These are phyloP conservation scores for Meira miltonrushii DNA, from an alignment of 1,284 basidiomycete species.

Conservation along the genomic window DNA sequence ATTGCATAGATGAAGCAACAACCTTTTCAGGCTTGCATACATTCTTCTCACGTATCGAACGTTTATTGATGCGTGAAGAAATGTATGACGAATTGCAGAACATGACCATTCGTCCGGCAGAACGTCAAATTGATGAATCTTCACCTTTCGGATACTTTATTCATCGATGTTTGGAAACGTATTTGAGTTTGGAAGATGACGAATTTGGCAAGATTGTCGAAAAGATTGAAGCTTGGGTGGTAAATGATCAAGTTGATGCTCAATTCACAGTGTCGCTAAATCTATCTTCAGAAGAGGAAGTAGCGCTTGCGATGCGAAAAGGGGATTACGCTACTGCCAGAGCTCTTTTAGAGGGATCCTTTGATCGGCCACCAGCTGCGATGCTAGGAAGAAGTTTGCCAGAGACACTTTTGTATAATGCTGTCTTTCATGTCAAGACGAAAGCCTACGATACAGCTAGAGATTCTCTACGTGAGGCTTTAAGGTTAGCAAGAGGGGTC, in stretches of 20 bases:
- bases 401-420: conserved; percentile 1
- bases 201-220: background rate
- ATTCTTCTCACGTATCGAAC: background rate
- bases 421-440: conserved; percentile 1
- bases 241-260: background rate
- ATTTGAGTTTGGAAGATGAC: background rate
- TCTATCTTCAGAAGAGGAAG: no score
- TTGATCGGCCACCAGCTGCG: conserved; percentile 2
- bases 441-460: conserved; percentile 6
- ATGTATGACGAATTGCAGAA: conserved; percentile 2
- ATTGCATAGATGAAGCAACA: background rate
- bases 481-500: background rate
- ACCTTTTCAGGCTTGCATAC: background rate
- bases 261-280: no score
- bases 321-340: conserved; percentile 4
- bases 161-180: background rate
- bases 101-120: background rate
- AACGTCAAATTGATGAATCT: conserved; percentile 1
- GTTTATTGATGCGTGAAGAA: conserved; percentile 2
- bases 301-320: background rate
- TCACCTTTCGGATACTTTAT: conserved; percentile 1
- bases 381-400: background rate
- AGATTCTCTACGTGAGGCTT: conserved; percentile 1
- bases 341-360: conserved; percentile 3
- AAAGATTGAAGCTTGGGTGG: background rate